Conservation (phyloP, 73 alveolate species). For the Uronychia setigera region DNA sequence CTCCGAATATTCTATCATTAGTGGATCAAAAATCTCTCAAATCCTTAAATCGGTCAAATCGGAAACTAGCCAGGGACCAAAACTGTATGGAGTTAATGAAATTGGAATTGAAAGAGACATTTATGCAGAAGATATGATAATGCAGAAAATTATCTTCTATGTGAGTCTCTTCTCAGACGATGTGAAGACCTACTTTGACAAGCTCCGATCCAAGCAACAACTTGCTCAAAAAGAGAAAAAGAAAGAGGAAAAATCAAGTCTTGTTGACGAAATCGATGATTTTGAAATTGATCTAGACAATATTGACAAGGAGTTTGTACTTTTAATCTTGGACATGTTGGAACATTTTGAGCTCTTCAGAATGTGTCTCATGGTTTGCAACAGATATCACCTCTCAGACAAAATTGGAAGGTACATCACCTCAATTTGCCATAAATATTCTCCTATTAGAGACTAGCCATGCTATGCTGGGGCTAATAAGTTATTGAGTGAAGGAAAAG, state of each 20-base stretch:
- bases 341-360: slow-evolving; percentile 62
- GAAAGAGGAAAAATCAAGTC: background rate
- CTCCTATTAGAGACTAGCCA: slow-evolving; percentile 24
- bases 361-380: slow-evolving; percentile 64
- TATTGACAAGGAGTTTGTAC: slow-evolving; percentile 29
- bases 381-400: slow-evolving; percentile 52
- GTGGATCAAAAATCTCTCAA: slow-evolving; percentile 4
- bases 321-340: slow-evolving; percentile 41
- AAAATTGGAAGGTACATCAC: slow-evolving; percentile 52
- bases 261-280: slow-evolving; percentile 22
- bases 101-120: slow-evolving; percentile 72
- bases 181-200: slow-evolving; percentile 54
- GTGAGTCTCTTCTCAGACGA: slow-evolving; percentile 84
- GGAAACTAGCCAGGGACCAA: no score
- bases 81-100: slow-evolving; percentile 1
- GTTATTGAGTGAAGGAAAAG: background rate
- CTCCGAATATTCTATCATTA: slow-evolving; percentile 1
- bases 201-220: slow-evolving; percentile 64
- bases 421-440: slow-evolving; percentile 48
- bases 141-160: slow-evolving; percentile 81
- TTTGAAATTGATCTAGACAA: slow-evolving; percentile 39
- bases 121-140: slow-evolving; percentile 77
- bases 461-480: background rate
- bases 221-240: slow-evolving; percentile 19
- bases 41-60: background rate